Evolutionary conservation across 2,329 filamentous ascomycete species (phyloP).

Genomic region (Trichoderma lentiforme): DNA sequence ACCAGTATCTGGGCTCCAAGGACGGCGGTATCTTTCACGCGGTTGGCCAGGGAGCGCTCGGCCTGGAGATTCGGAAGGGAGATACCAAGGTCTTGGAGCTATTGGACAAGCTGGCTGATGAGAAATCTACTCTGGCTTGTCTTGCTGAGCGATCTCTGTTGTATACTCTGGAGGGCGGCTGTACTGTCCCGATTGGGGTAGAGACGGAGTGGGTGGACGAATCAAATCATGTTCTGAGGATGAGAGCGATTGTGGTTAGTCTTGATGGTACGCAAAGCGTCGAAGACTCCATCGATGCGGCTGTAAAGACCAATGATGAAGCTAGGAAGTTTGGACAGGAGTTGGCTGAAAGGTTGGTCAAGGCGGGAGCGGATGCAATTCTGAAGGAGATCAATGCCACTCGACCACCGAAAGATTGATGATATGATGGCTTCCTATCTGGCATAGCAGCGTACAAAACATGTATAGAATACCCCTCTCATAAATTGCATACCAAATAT

Average conservation of each 20-base stretch:
- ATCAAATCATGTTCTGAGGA: neutral
- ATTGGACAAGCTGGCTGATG: neutral
- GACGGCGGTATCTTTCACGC: conserved; percentile 11
- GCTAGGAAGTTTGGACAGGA: neutral
- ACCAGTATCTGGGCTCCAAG: conserved; percentile 13
- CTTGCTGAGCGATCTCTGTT: conserved; percentile 12
- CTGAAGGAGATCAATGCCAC: conserved; percentile 7
- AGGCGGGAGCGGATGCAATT: conserved; percentile 1
- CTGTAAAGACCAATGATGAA: neutral
- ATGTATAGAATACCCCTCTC: neutral
- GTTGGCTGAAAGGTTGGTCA: conserved; percentile 8
- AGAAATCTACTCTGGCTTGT: conserved; percentile 6
- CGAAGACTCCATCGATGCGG: conserved; percentile 5
- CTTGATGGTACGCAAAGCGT: conserved; percentile 3
- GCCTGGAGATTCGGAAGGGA: conserved; percentile 14
- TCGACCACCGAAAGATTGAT: conserved; percentile 6
- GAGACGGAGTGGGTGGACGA: conserved; percentile 14
- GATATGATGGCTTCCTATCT: neutral
- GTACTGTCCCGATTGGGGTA: conserved; percentile 7
- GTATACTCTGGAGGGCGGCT: conserved; percentile 9
- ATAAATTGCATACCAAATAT: neutral
- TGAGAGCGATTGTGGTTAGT: conserved; percentile 14
- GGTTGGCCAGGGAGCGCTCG: conserved; percentile 13
- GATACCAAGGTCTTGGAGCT: neutral
- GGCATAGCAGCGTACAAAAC: neutral